Base-by-base conservation (phyloP, 371 early-diverging fungal species). In the Circinella minor region DNA sequence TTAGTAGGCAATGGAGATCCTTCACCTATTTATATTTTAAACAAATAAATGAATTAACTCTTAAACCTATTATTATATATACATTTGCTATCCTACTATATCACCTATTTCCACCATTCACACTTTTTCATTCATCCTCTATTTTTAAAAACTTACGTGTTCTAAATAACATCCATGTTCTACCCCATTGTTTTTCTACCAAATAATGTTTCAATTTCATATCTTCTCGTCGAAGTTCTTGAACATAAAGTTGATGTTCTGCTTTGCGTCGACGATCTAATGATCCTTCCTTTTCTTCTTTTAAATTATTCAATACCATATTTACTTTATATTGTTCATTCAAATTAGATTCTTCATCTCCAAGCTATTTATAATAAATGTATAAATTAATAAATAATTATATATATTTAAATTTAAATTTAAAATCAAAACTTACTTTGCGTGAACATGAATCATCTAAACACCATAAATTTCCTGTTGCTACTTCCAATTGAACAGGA, bases 131-230 rank as follows among this genome's bases (percentile, higher is more conserved):
- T 20, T 36, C 49, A 8, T n/a, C 13, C 49, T n/a, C 13, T n/a
- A 49, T 49, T 14, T 4, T 15, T 20, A 6, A n/a, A 36, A 49
- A 37, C 77, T 79, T 79, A 82, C 82, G 82, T 27, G 80, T 82
- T 73, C 82, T 74, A 65, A 82, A 82, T 20, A 79, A 61, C 82
- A 82, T 82, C 82, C 82, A 82, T 27, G 75, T 49, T 65, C 82
- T 66, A 18, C 79, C 78, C 82, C 82, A 82, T 47, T 71, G 68
- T 55, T 82, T 82, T 51, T 82, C 82, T 34, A 82, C 72, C 20
- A 82, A 63, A 64, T 78, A 82, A 65, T 79, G 77, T 47, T 71
- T 77, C 36, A 79, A 61, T 38, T 76, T 68, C 82, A 82, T 79
- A 36, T 82, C 82, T 63, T 82, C 80, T 51, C 78, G 60, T 72